Base-by-base conservation (phyloP, 2,329 filamentous ascomycete species). In the Tolypocladium ophioglossoides region DNA sequence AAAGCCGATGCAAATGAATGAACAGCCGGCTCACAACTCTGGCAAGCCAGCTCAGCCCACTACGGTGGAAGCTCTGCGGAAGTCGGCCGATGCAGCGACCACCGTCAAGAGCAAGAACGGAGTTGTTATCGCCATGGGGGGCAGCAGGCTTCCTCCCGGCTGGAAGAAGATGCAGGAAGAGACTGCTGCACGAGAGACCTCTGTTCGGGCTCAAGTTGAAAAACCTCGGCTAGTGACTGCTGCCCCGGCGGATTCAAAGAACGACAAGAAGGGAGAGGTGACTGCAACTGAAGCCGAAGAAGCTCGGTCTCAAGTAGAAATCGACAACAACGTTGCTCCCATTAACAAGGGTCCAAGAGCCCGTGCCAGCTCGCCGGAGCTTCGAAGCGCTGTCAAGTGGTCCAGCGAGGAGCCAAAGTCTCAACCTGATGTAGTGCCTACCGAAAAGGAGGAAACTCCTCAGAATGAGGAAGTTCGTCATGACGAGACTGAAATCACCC, bases 11-110 rank as follows among this genome's bases (percentile, higher is more conserved):
- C 44, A 48, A 12, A 48, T 14, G 44, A 48, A 20, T 14, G 27
- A 20, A 20, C 18, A 20, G 27, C 18, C 6, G 27, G 18, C 44
- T 4, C 27, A 48, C 18, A 8, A 14, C 11, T 1, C 12, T 20
- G 27, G 16, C n/a, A 48, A 32, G 14, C n/a, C n/a, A 44, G 44
- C 35, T 50, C 46, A 48, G n/a, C 20, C 37, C 5, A 38, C 27
- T 27, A 55, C 58, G 5, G 54, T 61, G 9, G 48, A 63, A n/a
- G 62, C 63, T 20, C 55, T 69, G 35, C 61, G 63, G 11, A 61
- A 63, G 51, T 68, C 68, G 11, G 59, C 62, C 6, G 59, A 61
- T 12, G 64, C 63, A 3, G 66, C 63, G 2, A 61, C 57, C 5
- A 48, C 52, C 7, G 16, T 20, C 16, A 24, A 39, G 16, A 5